These are phyloP conservation scores for Backusella liffmaniae DNA, from an alignment of 192 early-diverging fungal genomes.

Conservation along the genomic window DNA sequence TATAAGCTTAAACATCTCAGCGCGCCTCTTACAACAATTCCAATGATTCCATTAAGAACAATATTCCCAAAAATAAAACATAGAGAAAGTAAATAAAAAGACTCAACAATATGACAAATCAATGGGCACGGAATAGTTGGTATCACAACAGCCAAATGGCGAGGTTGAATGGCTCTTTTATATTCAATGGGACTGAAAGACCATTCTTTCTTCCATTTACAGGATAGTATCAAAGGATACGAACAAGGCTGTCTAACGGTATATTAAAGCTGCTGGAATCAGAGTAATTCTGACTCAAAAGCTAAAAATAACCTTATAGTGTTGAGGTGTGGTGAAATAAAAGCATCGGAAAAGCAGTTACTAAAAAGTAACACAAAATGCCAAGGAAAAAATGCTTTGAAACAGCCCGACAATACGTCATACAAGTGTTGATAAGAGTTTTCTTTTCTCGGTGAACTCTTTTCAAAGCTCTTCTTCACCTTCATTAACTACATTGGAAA, in stretches of 20 bases:
- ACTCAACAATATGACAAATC: too few relatives aligned
- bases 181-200: too few relatives aligned
- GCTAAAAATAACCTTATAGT: too few relatives aligned
- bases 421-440: not conserved
- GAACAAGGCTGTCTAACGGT: too few relatives aligned
- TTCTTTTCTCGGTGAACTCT: not conserved
- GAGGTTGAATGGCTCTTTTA: too few relatives aligned
- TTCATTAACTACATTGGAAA: not conserved
- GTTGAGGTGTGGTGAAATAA: not conserved
- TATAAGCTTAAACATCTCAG: not conserved
- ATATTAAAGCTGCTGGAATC: too few relatives aligned
- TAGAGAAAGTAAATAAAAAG: too few relatives aligned
- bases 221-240: too few relatives aligned
- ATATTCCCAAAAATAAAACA: not conserved
- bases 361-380: not conserved
- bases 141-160: too few relatives aligned
- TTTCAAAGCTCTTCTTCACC: not conserved
- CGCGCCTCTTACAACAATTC: not conserved
- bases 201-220: too few relatives aligned
- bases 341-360: not conserved
- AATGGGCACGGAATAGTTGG: too few relatives aligned
- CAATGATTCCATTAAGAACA: not conserved
- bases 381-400: not conserved
- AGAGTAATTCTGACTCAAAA: too few relatives aligned
- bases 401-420: not conserved